Evolutionary conservation across 78 protist genomes (phyloP).

Genomic region (Bigelowiella natans): DNA sequence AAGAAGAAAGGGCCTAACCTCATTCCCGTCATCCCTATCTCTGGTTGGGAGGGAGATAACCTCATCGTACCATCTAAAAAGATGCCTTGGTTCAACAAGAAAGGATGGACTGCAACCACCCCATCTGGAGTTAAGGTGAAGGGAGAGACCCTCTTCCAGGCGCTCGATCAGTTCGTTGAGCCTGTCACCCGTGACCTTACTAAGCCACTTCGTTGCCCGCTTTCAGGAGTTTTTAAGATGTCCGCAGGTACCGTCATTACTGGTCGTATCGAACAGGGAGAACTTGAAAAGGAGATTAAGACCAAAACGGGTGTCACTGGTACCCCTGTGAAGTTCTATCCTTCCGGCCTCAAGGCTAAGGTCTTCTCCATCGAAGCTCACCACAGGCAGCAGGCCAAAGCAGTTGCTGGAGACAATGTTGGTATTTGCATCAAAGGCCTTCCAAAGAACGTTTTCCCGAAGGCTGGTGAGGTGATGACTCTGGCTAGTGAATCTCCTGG

Average conservation of each 20-base stretch:
- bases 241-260: constrained; percentile 2
- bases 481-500: background rate
- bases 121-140: background rate
- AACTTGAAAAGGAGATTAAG: background rate
- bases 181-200: constrained; percentile 31
- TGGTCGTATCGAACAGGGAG: constrained; percentile 15
- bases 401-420: constrained; percentile 57
- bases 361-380: constrained; percentile 60
- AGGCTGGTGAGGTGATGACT: constrained; percentile 41
- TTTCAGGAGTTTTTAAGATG: constrained; percentile 51
- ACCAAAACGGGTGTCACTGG: background rate
- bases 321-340: constrained; percentile 36
- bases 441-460: constrained; percentile 42
- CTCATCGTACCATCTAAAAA: constrained; percentile 35
- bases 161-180: constrained; percentile 36
- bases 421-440: constrained; percentile 49
- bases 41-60: constrained; percentile 63
- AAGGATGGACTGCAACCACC: background rate
- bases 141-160: constrained; percentile 27
- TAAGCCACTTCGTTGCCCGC: constrained; percentile 43
- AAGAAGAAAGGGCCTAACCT: background rate
- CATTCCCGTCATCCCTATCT: constrained; percentile 51
- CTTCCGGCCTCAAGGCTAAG: constrained; percentile 40
- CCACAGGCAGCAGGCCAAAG: constrained; percentile 35
- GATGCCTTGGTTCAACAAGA: constrained; percentile 46